Conservation (phyloP, 1,284 basidiomycete species). For the Microbotryum silenes-acaulis region DNA sequence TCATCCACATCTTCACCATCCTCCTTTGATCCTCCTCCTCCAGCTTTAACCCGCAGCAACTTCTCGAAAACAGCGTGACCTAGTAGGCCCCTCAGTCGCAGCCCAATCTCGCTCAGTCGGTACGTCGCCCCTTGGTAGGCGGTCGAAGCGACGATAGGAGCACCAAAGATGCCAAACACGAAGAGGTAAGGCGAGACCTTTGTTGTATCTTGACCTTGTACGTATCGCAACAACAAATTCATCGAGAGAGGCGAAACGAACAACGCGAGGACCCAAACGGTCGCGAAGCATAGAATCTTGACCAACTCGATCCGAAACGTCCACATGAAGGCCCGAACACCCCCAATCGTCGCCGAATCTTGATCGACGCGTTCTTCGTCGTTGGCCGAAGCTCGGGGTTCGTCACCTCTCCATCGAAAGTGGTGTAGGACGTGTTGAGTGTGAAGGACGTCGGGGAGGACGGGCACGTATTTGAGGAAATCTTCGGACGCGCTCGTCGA, state of each 20-base stretch:
- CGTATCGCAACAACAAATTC: slow-evolving; percentile 28
- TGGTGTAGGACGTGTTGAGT: slow-evolving; percentile 5
- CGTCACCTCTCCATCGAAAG: slow-evolving; percentile 22
- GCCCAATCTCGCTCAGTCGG: slow-evolving; percentile 19
- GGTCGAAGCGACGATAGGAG: slow-evolving; percentile 20
- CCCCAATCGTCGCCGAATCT: neutral
- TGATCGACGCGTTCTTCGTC: neutral
- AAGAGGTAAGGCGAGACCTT: slow-evolving; percentile 22
- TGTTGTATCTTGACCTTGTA: slow-evolving; percentile 14
- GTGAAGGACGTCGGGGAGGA: slow-evolving; percentile 17
- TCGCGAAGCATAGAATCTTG: slow-evolving; percentile 17
- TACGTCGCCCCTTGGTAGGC: slow-evolving; percentile 26
- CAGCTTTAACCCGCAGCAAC: slow-evolving; percentile 23
- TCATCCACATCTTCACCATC: neutral
- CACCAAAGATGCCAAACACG: slow-evolving; percentile 23
- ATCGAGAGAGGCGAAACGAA: slow-evolving; percentile 26
- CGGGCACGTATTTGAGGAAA: slow-evolving; percentile 18
- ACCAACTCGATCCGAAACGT: slow-evolving; percentile 8
- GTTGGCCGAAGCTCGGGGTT: neutral
- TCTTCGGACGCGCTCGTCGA: neutral
- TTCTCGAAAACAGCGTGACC: slow-evolving; percentile 21
- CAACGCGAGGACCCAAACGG: slow-evolving; percentile 23
- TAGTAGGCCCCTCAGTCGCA: slow-evolving; percentile 12
- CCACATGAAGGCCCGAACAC: slow-evolving; percentile 13
- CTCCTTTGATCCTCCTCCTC: slow-evolving; percentile 12